Conservation (phyloP, 1,284 basidiomycete genomes). For the Cryptococcus sp. region DNA sequence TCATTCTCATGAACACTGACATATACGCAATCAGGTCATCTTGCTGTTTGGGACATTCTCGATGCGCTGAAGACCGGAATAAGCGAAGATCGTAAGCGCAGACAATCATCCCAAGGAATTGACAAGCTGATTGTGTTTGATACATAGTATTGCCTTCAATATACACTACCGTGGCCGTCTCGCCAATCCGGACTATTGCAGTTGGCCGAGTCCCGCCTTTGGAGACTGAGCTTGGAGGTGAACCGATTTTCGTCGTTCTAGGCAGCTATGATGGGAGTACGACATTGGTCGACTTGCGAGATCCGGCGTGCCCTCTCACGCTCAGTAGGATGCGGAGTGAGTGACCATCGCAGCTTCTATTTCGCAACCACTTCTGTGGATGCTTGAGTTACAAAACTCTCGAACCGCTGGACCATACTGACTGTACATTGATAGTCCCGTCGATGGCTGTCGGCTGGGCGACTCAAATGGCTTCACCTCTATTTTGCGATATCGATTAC, state of each 20-base stretch:
- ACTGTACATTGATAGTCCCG: conserved; percentile 25
- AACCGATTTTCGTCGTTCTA: conserved; percentile 31
- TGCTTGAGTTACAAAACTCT: neutral
- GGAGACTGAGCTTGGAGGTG: conserved; percentile 23
- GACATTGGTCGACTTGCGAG: conserved; percentile 37
- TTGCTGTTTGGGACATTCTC: conserved; percentile 72
- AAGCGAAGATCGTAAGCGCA: conserved; percentile 15
- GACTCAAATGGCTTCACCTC: conserved; percentile 32
- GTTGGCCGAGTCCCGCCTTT: conserved; percentile 30
- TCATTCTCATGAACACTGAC: conserved; percentile 2
- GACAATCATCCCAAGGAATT: neutral
- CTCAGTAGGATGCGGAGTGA: conserved; percentile 34
- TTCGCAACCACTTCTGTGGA: neutral
- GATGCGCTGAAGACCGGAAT: conserved; percentile 48
- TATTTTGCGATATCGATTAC: conserved; percentile 46
- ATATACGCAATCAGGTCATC: conserved; percentile 59
- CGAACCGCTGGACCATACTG: too few species aligned
- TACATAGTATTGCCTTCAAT: conserved; percentile 27
- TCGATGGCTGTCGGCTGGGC: conserved; percentile 39
- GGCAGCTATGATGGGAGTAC: conserved; percentile 37
- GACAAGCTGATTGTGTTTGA: too few species aligned
- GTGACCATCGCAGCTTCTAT: conserved; percentile 3
- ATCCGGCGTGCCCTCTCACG: conserved; percentile 25
- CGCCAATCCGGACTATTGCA: conserved; percentile 31
- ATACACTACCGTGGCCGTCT: conserved; percentile 27